Percentiles rank a stretch among this genome's conserved stretches.
Conservation (phyloP, 768 basidiomycete genomes). For the Mycena chlorophos region DNA sequence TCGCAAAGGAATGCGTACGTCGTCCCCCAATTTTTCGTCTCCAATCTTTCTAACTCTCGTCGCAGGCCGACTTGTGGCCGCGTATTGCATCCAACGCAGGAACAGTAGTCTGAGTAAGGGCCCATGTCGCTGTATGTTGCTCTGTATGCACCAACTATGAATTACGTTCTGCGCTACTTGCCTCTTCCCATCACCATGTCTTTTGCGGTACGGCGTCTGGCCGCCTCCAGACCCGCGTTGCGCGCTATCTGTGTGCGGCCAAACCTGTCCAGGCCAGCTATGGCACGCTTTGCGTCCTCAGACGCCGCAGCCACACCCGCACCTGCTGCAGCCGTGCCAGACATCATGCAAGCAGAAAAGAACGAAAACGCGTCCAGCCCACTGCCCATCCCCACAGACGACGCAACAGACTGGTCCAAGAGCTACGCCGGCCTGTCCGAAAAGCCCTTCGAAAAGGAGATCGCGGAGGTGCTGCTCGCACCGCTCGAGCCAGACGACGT, state of each 20-base stretch:
- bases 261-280: too few species aligned
- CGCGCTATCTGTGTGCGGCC: too few species aligned
- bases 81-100: conserved; percentile 99
- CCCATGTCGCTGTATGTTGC: too few species aligned
- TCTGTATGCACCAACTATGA: too few species aligned
- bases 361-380: neutral
- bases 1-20: conserved; percentile 99
- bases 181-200: neutral
- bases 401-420: conserved; percentile 79
- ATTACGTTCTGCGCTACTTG: too few species aligned
- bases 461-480: conserved; percentile 68
- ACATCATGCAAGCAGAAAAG: neutral
- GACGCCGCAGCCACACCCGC: neutral
- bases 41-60: conserved; percentile 4
- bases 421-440: conserved; percentile 81
- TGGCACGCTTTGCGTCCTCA: neutral
- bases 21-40: conserved; percentile 2
- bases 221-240: too few species aligned
- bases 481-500: conserved; percentile 78
- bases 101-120: conserved; percentile 94
- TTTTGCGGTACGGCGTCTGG: neutral
- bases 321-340: neutral
- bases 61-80: conserved; percentile 94
- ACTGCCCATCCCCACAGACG: conserved; percentile 19
- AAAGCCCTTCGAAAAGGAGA: conserved; percentile 75